Percentiles rank a stretch among this genome's conserved stretches.
These are phyloP conservation scores for Loxodes magnus DNA, from an alignment of 73 alveolate species.

Conservation along the genomic window DNA sequence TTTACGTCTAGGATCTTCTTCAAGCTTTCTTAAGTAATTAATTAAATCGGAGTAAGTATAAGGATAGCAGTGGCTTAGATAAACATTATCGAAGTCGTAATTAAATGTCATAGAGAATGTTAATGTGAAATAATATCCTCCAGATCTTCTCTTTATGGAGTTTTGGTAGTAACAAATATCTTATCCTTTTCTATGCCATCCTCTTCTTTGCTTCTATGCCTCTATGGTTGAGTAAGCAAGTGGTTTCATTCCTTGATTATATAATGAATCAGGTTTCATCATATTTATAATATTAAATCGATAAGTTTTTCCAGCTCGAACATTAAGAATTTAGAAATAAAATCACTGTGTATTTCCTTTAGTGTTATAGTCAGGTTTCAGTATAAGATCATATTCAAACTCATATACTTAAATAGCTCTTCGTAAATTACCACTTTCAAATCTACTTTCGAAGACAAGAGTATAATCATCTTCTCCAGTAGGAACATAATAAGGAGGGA, in stretches of 20 bases:
- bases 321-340: slow-evolving; percentile 86
- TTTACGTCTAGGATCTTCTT: slow-evolving; percentile 36
- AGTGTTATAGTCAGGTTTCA: slow-evolving; percentile 97
- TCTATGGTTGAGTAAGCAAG: slow-evolving; percentile 51
- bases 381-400: slow-evolving; percentile 85
- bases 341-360: slow-evolving; percentile 99
- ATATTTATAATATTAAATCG: slow-evolving; percentile 96
- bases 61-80: slow-evolving; percentile 97
- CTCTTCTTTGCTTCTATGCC: slow-evolving; percentile 21
- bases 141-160: slow-evolving; percentile 16
- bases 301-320: slow-evolving; percentile 31
- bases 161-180: slow-evolving; percentile 80
- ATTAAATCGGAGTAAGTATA: slow-evolving; percentile 91
- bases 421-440: slow-evolving; percentile 96
- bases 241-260: slow-evolving; percentile 84
- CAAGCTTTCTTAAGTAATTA: slow-evolving; percentile 69
- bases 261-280: slow-evolving; percentile 95
- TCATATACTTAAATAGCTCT: slow-evolving; percentile 70
- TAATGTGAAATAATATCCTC: slow-evolving; percentile 76
- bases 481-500: slow-evolving; percentile 42
- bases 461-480: slow-evolving; percentile 43
- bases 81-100: slow-evolving; percentile 91
- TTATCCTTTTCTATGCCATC: slow-evolving; percentile 80
- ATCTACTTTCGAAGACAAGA: slow-evolving; percentile 52
- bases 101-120: slow-evolving; percentile 89